Evolutionary conservation across 2,329 filamentous ascomycete genomes (phyloP), one percentile per base, ranked within the genome.

Genomic region (Colletotrichum sp.): DNA sequence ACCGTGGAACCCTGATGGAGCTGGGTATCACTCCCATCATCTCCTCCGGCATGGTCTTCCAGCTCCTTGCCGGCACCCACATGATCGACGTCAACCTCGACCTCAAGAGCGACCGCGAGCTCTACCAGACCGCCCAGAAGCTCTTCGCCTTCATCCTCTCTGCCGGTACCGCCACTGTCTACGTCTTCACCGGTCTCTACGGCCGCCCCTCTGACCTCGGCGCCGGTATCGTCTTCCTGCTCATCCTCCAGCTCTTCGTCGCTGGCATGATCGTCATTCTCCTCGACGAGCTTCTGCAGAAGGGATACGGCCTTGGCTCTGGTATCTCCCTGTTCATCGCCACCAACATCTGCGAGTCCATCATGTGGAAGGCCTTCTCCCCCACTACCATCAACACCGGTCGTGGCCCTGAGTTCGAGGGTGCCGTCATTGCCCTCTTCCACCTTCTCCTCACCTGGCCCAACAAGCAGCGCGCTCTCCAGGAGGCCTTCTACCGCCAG

Each of bases 21-120:
- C 85, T 98, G 89, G 96, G 96, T 90, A 97, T 99, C 82, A 98
- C 97, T 28, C 98, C 98, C 82, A 99, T 99, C 88, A 99, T 99
- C 89, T 98, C 97, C 77, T 99, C 97, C 49, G 97, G 97, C 88
- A 99, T 99, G 97, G 96, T 99, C 84, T 99, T 99, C 93, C 97
- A 99, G 93, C 96, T 99, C 84, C 95, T 99, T 80, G 97, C 97
- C 84, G 97, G 97, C 85, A 99, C 97, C 87, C 97, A 99, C 92
- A 94, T 99, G 90, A 99, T 99, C 88, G 97, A 99, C 86, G 96
- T 99, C 91, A 99, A 99, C 92, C 95, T 99, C 83, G 97, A 99
- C 91, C 94, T 99, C 88, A 99, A 99, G 92, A 97, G 96, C 87
- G 97, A 99, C 88, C 97, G 97, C 88, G 97, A 99, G 91, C 93